These are phyloP conservation scores for Lanzia echinophila DNA, from an alignment of 2,329 filamentous ascomycete genomes.

Conservation along the genomic window DNA sequence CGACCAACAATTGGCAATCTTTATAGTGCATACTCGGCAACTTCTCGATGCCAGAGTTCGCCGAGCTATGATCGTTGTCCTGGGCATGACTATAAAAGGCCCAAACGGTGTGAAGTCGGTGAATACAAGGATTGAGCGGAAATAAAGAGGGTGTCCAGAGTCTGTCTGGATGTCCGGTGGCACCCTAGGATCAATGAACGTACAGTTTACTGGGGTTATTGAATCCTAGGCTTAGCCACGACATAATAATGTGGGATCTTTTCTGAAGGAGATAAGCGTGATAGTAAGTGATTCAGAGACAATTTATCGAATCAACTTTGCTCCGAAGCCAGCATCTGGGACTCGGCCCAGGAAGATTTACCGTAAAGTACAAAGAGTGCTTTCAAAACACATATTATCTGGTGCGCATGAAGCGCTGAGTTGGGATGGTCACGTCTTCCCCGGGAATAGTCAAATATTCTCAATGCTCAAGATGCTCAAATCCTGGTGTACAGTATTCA, in stretches of 20 bases:
- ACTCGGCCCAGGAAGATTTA: conserved; percentile 45
- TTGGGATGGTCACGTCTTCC: conserved; percentile 48
- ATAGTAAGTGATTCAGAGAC: conserved; percentile 47
- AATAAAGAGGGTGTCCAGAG: conserved; percentile 12
- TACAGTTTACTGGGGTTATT: too few species aligned
- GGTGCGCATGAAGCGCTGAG: conserved; percentile 23
- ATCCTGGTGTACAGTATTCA: neutral
- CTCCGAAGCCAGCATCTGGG: conserved; percentile 52
- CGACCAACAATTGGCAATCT: too few species aligned
- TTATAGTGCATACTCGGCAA: too few species aligned
- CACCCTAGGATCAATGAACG: neutral
- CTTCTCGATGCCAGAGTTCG: too few species aligned
- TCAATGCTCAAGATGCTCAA: conserved; percentile 1
- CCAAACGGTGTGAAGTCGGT: too few species aligned
- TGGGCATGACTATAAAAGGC: conserved; percentile 39
- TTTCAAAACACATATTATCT: neutral
- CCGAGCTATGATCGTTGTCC: conserved; percentile 29
- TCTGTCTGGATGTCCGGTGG: conserved; percentile 13
- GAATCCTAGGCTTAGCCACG: neutral
- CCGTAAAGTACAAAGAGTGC: neutral
- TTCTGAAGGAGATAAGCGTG: conserved; percentile 53
- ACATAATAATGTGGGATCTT: conserved; percentile 27
- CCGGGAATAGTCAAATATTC: conserved; percentile 13
- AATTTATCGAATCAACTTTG: conserved; percentile 38
- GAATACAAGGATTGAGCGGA: too few species aligned